Evolutionary conservation across 2,329 filamentous ascomycete genomes (phyloP).

Genomic region (Fusarium verticillioides): DNA sequence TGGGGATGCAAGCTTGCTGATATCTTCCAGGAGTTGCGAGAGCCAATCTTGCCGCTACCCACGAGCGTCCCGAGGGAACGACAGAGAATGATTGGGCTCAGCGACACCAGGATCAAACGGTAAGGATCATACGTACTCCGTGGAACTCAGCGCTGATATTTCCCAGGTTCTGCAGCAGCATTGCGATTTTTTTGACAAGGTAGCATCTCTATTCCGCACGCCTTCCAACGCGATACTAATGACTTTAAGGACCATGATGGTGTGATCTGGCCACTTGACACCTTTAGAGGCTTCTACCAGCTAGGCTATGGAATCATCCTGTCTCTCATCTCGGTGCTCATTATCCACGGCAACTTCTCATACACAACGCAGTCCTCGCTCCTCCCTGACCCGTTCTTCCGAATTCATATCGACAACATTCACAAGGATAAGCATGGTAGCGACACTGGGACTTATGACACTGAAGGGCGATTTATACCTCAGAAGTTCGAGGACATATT

Average conservation of each 20-base stretch:
- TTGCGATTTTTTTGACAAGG: not conserved
- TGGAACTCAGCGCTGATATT: too few relatives aligned
- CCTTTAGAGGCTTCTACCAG: fast-evolving
- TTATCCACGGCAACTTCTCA: not conserved
- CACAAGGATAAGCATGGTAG: not conserved
- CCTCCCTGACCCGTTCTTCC: not conserved
- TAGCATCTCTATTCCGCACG: not conserved
- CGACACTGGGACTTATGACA: not conserved
- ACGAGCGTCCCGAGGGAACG: not conserved
- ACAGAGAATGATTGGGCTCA: not conserved
- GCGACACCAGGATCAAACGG: fast-evolving
- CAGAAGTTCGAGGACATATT: not conserved
- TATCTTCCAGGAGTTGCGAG: not conserved
- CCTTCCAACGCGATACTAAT: not conserved
- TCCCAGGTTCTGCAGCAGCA: not conserved
- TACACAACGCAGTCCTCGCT: not conserved
- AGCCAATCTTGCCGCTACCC: not conserved
- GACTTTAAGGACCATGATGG: not conserved
- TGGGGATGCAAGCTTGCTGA: too few relatives aligned
- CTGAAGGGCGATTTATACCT: not conserved
- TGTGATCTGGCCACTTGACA: not conserved
- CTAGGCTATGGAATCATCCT: not conserved
- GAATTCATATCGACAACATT: fast-evolving
- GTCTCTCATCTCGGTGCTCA: fast-evolving
- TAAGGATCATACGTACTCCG: not conserved